Conservation (phyloP, 495 filamentous ascomycete species). For the Annulohypoxylon maeteangense region DNA sequence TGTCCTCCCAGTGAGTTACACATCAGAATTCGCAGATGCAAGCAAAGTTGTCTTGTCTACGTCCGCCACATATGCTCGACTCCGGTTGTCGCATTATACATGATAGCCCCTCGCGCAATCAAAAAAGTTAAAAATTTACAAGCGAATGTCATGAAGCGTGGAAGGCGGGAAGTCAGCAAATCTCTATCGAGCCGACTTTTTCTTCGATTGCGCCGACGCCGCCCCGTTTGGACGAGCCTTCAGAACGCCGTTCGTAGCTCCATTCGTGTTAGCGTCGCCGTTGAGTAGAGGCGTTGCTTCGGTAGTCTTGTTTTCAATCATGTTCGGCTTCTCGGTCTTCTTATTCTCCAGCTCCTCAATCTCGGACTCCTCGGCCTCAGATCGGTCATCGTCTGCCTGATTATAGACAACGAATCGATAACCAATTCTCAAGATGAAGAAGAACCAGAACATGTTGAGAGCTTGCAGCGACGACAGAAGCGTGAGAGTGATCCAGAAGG, state of each 20-base stretch:
- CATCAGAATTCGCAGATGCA: neutral
- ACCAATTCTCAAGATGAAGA: slow-evolving; percentile 79
- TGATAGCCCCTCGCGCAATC: slow-evolving; percentile 3
- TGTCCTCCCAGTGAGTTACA: neutral
- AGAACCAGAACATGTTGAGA: slow-evolving; percentile 90
- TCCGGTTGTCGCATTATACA: slow-evolving; percentile 33
- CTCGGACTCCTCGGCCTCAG: slow-evolving; percentile 61
- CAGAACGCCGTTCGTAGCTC: slow-evolving; percentile 31
- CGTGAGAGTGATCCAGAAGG: slow-evolving; percentile 75
- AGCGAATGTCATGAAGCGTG: slow-evolving; percentile 37
- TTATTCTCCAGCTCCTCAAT: slow-evolving; percentile 52
- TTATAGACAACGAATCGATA: slow-evolving; percentile 63
- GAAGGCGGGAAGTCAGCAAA: neutral
- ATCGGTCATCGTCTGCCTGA: slow-evolving; percentile 62
- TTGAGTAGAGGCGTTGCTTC: slow-evolving; percentile 37
- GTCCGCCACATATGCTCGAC: slow-evolving; percentile 27
- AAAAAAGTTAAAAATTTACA: slow-evolving; percentile 27
- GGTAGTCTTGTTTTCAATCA: slow-evolving; percentile 5
- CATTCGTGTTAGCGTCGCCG: slow-evolving; percentile 34
- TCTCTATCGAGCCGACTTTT: slow-evolving; percentile 35
- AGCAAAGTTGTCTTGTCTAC: slow-evolving; percentile 15
- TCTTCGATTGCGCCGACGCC: slow-evolving; percentile 21
- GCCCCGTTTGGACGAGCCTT: slow-evolving; percentile 42
- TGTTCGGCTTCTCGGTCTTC: slow-evolving; percentile 28
- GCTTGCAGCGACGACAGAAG: slow-evolving; percentile 80